phyloP scores from a whole-genome alignment of 2,329 filamentous ascomycete species.

The Cladosporium colombiae region DNA sequence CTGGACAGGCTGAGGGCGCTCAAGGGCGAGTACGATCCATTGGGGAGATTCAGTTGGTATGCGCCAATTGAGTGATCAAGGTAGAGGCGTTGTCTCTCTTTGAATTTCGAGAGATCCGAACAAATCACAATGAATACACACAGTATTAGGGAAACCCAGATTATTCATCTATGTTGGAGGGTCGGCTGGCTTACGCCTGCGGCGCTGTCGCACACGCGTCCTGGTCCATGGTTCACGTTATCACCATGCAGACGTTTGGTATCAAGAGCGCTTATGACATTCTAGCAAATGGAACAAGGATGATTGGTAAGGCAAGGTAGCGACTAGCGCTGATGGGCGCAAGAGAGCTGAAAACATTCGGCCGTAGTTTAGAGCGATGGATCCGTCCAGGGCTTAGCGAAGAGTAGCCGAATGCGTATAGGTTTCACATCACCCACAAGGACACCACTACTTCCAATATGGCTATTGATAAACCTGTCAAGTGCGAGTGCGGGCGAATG shows the following conservation, averaged over 20 bases:
- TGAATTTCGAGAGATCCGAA: neutral
- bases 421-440: neutral
- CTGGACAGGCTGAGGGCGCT: conserved; percentile 35
- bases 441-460: neutral
- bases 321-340: neutral
- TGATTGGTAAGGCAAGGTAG: neutral
- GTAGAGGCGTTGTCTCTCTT: neutral
- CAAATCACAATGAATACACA: neutral
- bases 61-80: conserved; percentile 24
- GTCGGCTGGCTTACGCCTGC: neutral
- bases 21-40: conserved; percentile 40
- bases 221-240: neutral
- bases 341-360: neutral
- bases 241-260: neutral
- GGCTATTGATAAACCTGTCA: neutral
- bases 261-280: neutral
- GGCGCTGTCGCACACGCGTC: neutral
- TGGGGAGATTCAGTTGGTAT: conserved; percentile 36
- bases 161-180: neutral
- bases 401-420: neutral
- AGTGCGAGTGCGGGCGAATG: neutral
- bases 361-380: neutral
- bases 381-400: neutral
- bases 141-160: neutral
- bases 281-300: neutral